These are phyloP conservation scores for Paramecium primaurelia DNA, from an alignment of 73 alveolate genomes.

Conservation along the genomic window DNA sequence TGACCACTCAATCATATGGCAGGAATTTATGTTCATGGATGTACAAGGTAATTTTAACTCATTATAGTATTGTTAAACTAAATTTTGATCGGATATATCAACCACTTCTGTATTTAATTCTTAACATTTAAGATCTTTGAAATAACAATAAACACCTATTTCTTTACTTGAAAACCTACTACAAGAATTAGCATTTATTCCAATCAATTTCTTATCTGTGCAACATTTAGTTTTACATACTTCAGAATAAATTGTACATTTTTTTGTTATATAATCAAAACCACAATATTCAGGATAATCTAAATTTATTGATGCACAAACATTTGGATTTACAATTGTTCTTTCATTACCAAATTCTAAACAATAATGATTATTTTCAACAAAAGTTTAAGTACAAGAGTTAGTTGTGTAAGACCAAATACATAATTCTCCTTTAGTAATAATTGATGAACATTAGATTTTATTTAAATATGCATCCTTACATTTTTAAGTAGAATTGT, in stretches of 20 bases:
- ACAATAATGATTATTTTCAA: too few relatives aligned
- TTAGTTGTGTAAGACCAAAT: too few relatives aligned
- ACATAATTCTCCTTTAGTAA: too few relatives aligned
- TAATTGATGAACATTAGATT: too few relatives aligned
- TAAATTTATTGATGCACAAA: not conserved
- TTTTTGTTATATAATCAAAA: not conserved
- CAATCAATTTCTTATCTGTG: not conserved
- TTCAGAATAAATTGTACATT: not conserved
- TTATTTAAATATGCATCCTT: too few relatives aligned
- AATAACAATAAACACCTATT: not conserved
- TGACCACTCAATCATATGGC: constrained; percentile 1
- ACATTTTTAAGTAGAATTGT: too few relatives aligned
- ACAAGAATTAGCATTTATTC: constrained; percentile 2
- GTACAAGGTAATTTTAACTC: not conserved
- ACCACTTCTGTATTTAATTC: not conserved
- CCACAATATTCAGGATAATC: not conserved
- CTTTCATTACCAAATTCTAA: not conserved
- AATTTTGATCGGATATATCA: not conserved
- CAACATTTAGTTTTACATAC: not conserved
- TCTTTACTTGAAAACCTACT: not conserved
- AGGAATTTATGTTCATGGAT: not conserved
- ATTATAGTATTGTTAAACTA: not conserved
- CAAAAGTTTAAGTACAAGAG: too few relatives aligned
- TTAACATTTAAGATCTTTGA: not conserved
- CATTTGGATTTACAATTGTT: not conserved